These are phyloP conservation scores for Chrysoporthe cubensis DNA, from an alignment of 2,329 filamentous ascomycete species.

Conservation along the genomic window DNA sequence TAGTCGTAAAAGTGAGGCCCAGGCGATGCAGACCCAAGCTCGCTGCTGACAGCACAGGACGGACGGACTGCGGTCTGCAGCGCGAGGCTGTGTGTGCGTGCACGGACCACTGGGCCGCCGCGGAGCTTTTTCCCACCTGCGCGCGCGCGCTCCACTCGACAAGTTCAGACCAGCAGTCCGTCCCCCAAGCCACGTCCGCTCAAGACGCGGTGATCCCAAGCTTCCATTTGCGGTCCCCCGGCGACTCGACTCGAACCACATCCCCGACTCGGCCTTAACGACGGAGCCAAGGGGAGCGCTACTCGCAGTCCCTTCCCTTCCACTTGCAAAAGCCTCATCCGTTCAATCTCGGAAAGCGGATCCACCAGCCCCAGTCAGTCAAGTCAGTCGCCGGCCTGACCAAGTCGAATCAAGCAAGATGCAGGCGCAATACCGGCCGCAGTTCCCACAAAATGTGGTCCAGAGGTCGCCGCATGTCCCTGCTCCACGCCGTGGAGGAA, in stretches of 20 bases:
- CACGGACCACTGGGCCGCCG: background rate
- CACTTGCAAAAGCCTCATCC: background rate
- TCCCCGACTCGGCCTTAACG: background rate
- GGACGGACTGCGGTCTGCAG: background rate
- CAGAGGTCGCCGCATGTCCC: constrained; percentile 53
- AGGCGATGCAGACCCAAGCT: no score
- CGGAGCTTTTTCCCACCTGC: background rate
- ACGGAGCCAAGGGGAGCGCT: constrained; percentile 1
- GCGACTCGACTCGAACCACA: constrained; percentile 1
- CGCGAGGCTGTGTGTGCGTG: background rate
- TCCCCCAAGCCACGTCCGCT: constrained; percentile 3
- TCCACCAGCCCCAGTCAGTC: constrained; percentile 6
- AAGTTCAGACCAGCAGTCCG: background rate
- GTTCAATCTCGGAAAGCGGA: constrained; percentile 18
- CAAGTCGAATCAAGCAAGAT: constrained; percentile 41
- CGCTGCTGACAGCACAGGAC: no score
- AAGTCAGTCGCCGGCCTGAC: constrained; percentile 28
- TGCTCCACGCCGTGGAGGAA: constrained; percentile 56
- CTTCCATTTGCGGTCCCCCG: background rate
- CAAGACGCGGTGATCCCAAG: constrained; percentile 1
- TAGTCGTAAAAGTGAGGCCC: background rate
- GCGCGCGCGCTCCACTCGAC: background rate
- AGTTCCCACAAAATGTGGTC: constrained; percentile 54
- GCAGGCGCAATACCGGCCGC: constrained; percentile 56
- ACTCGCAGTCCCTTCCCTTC: background rate